Base-by-base conservation (phyloP, 2,329 filamentous ascomycete species). In the Colletotrichum spaethianum region DNA sequence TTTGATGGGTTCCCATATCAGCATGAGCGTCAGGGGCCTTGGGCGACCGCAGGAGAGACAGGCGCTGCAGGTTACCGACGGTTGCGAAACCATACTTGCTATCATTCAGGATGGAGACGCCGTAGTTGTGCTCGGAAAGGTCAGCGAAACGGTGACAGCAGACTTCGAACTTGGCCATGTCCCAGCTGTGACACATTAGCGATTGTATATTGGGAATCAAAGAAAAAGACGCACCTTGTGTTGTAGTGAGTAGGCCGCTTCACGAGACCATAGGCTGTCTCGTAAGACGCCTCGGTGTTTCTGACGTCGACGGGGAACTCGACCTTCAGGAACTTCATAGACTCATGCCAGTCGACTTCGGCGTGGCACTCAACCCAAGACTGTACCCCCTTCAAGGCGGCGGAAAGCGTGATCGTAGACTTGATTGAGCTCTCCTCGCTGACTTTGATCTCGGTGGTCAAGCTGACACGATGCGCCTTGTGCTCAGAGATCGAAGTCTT, bases 121-220 rank as follows among this genome's bases (percentile, higher is more conserved):
- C 95, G 77, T 97, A 98, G 64, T 92, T 93, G 78, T 93, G 87
- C 82, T 98, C 95, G 0, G 93, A 96, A 33, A 98, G 85, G 81
- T 98, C 95, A 14, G 95, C 95, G 86, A 94, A 98, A 80, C 95
- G 96, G 85, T 98, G 95, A 81, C 93, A 96, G 87, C 95, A 98
- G 63, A 98, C 95, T 84, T 98, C 95, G 77, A 98, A 98, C 79
- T 98, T 98, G 78, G 95, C 95, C 95, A 97, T 97, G 79, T 98
- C 95, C 95, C 95, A 98, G 76, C 90, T 89, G 16, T 16, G 26
- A 28, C 3, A 31, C 16, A 40, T 68, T 46, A 73, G 70, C 38
- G 20, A 38, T 40, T 18, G 8, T 36, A 26, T 20, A 8, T n/a
- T 14, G 9, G 2, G 18, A 8, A n/a, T 16, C 1, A 6, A 26